Percentiles rank a stretch among this genome's conserved stretches.
These are phyloP conservation scores for Talaromyces amestolkiae DNA, from an alignment of 2,329 filamentous ascomycete genomes.

Conservation along the genomic window DNA sequence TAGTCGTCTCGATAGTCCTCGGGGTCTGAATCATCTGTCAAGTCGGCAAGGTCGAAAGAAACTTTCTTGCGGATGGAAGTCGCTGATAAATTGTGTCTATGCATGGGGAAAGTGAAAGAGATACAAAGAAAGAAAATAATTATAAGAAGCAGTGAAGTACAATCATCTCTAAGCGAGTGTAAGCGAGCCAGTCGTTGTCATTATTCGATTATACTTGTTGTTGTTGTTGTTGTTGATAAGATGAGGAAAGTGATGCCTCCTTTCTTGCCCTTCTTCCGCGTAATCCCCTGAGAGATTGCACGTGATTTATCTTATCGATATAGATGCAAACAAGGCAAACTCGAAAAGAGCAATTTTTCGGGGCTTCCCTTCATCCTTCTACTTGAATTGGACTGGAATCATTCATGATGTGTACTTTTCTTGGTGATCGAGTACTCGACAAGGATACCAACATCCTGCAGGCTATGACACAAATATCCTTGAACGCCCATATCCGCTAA, in stretches of 20 bases:
- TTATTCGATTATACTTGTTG: background rate
- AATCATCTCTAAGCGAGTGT: constrained; percentile 6
- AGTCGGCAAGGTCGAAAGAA: constrained; percentile 19
- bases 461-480: background rate
- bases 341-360: background rate
- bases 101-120: constrained; percentile 11
- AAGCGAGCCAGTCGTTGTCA: constrained; percentile 5
- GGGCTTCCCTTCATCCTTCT: background rate
- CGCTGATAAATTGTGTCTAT: constrained; percentile 17
- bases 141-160: background rate
- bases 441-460: background rate
- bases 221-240: background rate
- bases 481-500: background rate
- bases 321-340: constrained; percentile 16
- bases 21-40: constrained; percentile 20
- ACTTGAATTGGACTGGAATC: background rate
- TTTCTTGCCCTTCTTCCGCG: background rate
- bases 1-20: constrained; percentile 19
- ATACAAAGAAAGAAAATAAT: background rate
- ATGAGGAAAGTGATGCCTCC: background rate
- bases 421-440: background rate
- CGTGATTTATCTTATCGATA: constrained; percentile 14
- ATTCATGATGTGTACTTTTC: too few relatives aligned
- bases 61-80: constrained; percentile 20
- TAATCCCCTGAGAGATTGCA: background rate